phyloP scores from a whole-genome alignment of 768 basidiomycete species.

The Serendipita sp. region DNA sequence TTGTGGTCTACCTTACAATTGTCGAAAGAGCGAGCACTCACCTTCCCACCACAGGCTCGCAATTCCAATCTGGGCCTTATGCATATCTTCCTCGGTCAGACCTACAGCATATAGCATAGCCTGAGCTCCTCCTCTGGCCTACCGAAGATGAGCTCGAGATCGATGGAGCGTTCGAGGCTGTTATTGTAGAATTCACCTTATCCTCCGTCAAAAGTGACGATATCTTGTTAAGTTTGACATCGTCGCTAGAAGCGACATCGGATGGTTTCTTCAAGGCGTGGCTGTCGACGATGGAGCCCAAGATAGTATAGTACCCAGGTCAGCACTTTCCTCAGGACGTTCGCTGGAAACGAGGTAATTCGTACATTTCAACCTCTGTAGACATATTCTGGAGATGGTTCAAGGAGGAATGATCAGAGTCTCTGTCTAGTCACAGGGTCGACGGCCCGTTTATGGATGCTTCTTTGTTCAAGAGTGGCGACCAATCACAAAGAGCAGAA shows the following conservation, averaged over 20 bases:
- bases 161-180: neutral
- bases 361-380: neutral
- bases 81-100: conserved; percentile 60
- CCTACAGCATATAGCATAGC: conserved; percentile 79
- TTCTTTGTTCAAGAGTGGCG: no score
- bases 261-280: neutral
- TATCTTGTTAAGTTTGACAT: conserved; percentile 48
- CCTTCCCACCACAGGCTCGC: conserved; percentile 90
- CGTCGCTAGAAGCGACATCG: neutral
- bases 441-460: no score
- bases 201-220: conserved; percentile 60
- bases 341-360: neutral
- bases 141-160: neutral
- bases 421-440: no score
- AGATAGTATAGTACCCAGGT: neutral
- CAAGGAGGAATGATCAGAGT: no score
- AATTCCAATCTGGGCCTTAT: conserved; percentile 80
- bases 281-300: neutral
- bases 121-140: conserved; percentile 60
- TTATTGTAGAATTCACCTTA: conserved; percentile 33
- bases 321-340: neutral
- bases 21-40: conserved; percentile 17
- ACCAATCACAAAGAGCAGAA: no score
- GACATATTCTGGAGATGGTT: neutral
- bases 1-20: neutral